Percentiles rank a stretch among this genome's conserved stretches.
Evolutionary conservation across 345 rosid genomes (phyloP).

Genomic region (Citrus reticulata): DNA sequence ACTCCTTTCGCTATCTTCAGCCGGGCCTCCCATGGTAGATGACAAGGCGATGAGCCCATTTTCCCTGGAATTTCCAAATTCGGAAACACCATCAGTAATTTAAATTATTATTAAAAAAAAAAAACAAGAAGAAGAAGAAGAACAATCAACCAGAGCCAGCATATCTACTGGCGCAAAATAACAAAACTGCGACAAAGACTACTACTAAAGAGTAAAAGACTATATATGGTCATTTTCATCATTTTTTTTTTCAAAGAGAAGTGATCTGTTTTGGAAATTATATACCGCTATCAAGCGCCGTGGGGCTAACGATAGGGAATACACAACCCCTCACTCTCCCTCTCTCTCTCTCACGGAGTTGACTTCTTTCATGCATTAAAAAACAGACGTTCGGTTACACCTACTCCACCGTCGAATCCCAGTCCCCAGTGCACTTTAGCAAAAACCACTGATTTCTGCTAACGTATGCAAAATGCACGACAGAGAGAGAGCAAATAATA

Average conservation of each 20-base stretch:
- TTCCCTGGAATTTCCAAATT: conserved; percentile 47
- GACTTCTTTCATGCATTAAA: conserved; percentile 55
- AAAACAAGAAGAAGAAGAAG: rapidly evolving
- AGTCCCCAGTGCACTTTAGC: conserved; percentile 23
- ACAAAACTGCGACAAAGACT: not conserved
- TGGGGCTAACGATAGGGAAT: conserved; percentile 28
- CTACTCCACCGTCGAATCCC: conserved; percentile 42
- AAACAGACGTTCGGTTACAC: conserved; percentile 48
- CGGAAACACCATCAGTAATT: not conserved
- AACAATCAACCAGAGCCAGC: no score
- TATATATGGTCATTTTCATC: not conserved
- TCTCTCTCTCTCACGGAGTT: conserved; percentile 17
- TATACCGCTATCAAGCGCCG: conserved; percentile 35
- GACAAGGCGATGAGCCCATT: conserved; percentile 81
- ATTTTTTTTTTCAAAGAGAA: not conserved
- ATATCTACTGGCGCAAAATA: not conserved
- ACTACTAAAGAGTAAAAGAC: not conserved
- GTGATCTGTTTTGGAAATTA: not conserved
- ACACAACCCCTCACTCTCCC: not conserved
- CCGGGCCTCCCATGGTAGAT: conserved; percentile 83
- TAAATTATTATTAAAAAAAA: no score
- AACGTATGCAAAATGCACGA: conserved; percentile 21
- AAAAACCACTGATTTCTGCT: not conserved
- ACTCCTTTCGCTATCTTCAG: conserved; percentile 76
- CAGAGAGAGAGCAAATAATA: not conserved